These are phyloP conservation scores for Xylaria bambusicola DNA, from an alignment of 495 filamentous ascomycete genomes.

Conservation along the genomic window DNA sequence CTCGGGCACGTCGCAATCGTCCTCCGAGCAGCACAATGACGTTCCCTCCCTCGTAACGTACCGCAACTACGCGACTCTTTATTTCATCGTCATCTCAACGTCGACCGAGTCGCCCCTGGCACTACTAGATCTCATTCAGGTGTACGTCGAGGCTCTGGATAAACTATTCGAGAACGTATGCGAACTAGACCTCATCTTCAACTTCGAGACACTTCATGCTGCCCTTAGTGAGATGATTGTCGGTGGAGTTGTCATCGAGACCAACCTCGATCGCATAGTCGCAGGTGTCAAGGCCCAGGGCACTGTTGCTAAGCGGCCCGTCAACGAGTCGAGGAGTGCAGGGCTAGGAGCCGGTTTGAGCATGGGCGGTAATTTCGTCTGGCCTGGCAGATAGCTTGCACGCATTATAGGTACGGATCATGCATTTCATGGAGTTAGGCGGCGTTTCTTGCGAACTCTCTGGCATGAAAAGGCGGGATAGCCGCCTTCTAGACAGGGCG, in stretches of 20 bases:
- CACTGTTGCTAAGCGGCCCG: conserved; percentile 68
- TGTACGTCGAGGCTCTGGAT: conserved; percentile 94
- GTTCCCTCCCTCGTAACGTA: conserved; percentile 95
- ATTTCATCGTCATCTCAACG: conserved; percentile 98
- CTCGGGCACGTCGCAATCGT: conserved; percentile 55
- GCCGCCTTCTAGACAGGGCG: conserved; percentile 5
- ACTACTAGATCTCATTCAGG: conserved; percentile 93
- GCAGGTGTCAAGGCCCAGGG: conserved; percentile 80
- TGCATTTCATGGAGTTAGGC: conserved; percentile 18
- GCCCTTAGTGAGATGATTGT: conserved; percentile 92
- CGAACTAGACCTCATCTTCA: conserved; percentile 97
- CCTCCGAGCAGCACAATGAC: conserved; percentile 72
- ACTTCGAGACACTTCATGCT: conserved; percentile 95
- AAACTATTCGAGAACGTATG: conserved; percentile 97
- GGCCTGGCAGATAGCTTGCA: conserved; percentile 51
- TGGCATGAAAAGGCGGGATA: conserved; percentile 6
- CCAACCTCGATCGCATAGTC: conserved; percentile 82
- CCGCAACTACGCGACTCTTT: conserved; percentile 96
- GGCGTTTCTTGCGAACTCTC: conserved; percentile 6
- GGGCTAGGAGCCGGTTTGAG: conserved; percentile 47
- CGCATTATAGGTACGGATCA: neutral
- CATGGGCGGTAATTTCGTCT: conserved; percentile 60
- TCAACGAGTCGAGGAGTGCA: conserved; percentile 51
- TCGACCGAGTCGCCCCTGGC: conserved; percentile 95
- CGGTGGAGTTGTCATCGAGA: conserved; percentile 94